Evolutionary conservation across 1,284 basidiomycete species (phyloP).

Genomic region (Schizophyllum amplum): DNA sequence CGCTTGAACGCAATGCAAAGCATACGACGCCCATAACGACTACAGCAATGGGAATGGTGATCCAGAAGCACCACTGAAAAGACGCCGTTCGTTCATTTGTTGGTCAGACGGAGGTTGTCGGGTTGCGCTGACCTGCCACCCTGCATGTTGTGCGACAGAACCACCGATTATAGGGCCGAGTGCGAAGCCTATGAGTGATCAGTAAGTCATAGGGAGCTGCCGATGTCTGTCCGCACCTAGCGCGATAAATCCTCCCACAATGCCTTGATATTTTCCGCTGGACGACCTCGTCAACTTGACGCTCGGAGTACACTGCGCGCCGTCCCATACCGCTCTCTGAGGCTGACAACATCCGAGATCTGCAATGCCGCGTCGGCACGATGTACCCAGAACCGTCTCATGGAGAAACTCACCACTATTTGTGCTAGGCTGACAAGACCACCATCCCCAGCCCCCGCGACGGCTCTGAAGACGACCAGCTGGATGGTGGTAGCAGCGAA

Average conservation of each 20-base stretch:
- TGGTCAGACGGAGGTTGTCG: neutral
- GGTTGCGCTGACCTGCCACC: conserved; percentile 46
- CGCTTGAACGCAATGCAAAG: conserved; percentile 56
- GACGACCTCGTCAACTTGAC: neutral
- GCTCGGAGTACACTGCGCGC: neutral
- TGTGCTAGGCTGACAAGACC: conserved; percentile 59
- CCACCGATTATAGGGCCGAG: conserved; percentile 57
- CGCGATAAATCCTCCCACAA: conserved; percentile 46
- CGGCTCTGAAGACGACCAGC: conserved; percentile 63
- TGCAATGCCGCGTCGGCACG: neutral
- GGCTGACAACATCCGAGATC: conserved; percentile 49
- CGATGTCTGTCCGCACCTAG: conserved; percentile 18
- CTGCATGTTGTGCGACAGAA: conserved; percentile 42
- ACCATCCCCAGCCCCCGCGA: conserved; percentile 53
- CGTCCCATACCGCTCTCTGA: conserved; percentile 42
- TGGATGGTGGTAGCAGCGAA: conserved; percentile 58
- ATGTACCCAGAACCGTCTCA: neutral
- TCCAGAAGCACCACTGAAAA: conserved; percentile 55
- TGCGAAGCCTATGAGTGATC: conserved; percentile 30
- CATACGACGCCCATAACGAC: conserved; percentile 44
- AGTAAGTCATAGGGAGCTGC: neutral
- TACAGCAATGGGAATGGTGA: conserved; percentile 54
- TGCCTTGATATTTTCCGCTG: conserved; percentile 61
- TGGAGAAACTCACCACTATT: conserved; percentile 36
- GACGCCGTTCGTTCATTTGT: neutral